Conservation (phyloP, 345 rosid genomes). For the Camelina laxa region DNA sequence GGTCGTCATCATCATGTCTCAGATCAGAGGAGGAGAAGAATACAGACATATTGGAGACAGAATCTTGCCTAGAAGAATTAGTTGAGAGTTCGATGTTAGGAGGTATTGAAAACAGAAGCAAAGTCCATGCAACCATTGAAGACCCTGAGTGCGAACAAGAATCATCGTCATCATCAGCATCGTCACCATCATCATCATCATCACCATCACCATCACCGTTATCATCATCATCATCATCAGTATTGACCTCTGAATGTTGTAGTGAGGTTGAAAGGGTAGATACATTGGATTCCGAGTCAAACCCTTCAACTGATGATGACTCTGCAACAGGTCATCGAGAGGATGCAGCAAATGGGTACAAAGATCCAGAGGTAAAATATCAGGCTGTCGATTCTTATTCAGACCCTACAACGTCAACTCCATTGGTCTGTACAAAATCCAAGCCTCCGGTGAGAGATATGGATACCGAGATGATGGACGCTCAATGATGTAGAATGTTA, state of each 20-base stretch:
- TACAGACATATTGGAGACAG: conserved; percentile 37
- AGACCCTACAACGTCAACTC: conserved; percentile 13
- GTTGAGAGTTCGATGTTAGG: conserved; percentile 33
- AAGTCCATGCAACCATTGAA: conserved; percentile 27
- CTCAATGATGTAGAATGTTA: conserved; percentile 19
- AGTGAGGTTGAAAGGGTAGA: conserved; percentile 22
- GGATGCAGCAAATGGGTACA: conserved; percentile 17
- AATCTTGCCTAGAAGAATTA: conserved; percentile 41
- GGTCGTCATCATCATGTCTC: conserved; percentile 52
- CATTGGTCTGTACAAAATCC: conserved; percentile 11
- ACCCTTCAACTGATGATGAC: conserved; percentile 26
- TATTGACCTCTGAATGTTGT: conserved; percentile 26
- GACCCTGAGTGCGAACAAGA: conserved; percentile 40
- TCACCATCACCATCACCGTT: conserved; percentile 6
- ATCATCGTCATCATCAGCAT: neutral
- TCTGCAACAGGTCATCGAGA: conserved; percentile 22
- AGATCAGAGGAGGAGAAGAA: conserved; percentile 50
- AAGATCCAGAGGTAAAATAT: conserved; percentile 17
- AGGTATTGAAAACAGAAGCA: conserved; percentile 12
- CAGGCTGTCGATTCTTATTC: conserved; percentile 4
- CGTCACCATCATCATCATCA: neutral
- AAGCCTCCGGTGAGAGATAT: conserved; percentile 12
- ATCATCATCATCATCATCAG: conserved; percentile 9
- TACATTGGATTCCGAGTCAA: conserved; percentile 34
- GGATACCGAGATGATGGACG: conserved; percentile 33